A percentile compares a stretch with the other conserved stretches of the same genome.
phyloP scores from a whole-genome alignment of 1,139 yeast species.

The Blastobotrys aristatus region DNA sequence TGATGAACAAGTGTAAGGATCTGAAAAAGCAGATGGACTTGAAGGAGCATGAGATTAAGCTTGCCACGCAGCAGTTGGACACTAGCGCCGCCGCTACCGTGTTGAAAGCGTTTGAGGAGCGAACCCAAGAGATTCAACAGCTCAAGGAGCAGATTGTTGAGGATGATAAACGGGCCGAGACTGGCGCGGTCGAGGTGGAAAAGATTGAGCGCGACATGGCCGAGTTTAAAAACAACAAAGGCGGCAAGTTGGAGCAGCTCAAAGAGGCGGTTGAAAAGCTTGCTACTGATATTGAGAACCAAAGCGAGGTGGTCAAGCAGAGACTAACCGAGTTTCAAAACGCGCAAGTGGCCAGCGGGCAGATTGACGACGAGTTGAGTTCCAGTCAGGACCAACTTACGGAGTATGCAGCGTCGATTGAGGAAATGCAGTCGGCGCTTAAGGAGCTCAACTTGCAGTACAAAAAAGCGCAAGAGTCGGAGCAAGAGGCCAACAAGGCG shows the following conservation, averaged over 20 bases:
- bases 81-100: conserved; percentile 55
- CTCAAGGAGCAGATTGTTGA: conserved; percentile 41
- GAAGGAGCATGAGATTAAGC: conserved; percentile 60
- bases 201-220: conserved; percentile 69
- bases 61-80: conserved; percentile 56
- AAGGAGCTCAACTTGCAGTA: conserved; percentile 32
- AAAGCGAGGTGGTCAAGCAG: conserved; percentile 43
- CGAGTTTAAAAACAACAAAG: conserved; percentile 77
- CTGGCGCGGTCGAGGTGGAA: conserved; percentile 42
- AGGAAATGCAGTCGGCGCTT: conserved; percentile 41
- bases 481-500: conserved; percentile 39
- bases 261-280: conserved; percentile 33
- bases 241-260: conserved; percentile 68
- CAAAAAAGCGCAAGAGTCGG: conserved; percentile 31
- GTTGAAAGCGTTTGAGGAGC: conserved; percentile 46
- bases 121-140: conserved; percentile 45
- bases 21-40: conserved; percentile 63
- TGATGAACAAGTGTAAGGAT: conserved; percentile 49
- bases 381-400: conserved; percentile 41
- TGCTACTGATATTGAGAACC: conserved; percentile 25
- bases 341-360: conserved; percentile 68
- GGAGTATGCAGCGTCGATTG: conserved; percentile 36
- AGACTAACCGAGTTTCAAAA: conserved; percentile 56
- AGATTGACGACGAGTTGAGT: conserved; percentile 52
- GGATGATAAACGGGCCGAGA: conserved; percentile 33